Conservation (phyloP, 129 eudicot genomes). For the Flaveria robusta region DNA sequence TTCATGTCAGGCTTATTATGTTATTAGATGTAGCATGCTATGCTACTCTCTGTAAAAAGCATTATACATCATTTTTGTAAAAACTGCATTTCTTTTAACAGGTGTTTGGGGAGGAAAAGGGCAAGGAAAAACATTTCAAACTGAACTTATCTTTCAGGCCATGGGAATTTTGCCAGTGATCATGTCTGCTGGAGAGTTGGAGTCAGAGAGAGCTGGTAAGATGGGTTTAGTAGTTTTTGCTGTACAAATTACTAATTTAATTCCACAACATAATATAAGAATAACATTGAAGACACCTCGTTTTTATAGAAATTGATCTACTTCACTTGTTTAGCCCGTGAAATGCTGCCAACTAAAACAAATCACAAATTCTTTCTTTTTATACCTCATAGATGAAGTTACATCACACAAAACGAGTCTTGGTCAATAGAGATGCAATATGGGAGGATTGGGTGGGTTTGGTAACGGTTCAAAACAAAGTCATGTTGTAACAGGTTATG, state of each 20-base stretch:
- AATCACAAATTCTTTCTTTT: neutral
- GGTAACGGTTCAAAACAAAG: neutral
- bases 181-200: constrained; percentile 98
- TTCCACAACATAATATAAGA: neutral
- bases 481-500: neutral
- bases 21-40: constrained; percentile 8
- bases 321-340: neutral
- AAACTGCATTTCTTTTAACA: constrained; percentile 27
- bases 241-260: neutral
- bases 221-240: constrained; percentile 17
- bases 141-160: constrained; percentile 92
- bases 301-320: neutral
- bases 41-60: neutral
- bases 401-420: neutral
- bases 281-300: neutral
- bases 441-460: neutral
- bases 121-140: constrained; percentile 96
- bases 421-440: neutral
- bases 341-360: neutral
- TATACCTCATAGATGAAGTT: constrained; percentile 6
- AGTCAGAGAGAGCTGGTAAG: constrained; percentile 97
- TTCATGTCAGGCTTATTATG: neutral
- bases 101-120: constrained; percentile 99
- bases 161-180: constrained; percentile 92
- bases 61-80: constrained; percentile 12